Evolutionary conservation across 2,329 filamentous ascomycete genomes (phyloP).

Genomic region (Alternaria atra): DNA sequence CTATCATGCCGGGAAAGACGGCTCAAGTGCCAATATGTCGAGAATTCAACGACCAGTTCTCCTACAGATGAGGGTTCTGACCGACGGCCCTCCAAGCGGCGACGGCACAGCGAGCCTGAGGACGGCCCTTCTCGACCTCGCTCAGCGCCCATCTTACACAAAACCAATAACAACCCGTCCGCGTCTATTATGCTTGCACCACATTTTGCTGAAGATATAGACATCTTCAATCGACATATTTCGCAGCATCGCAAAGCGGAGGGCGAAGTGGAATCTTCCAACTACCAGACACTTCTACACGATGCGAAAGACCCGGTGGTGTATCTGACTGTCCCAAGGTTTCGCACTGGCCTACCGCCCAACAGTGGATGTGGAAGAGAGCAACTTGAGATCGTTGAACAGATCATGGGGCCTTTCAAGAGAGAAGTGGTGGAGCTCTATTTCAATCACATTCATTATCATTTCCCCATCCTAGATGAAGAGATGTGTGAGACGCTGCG

Average conservation of each 20-base stretch:
- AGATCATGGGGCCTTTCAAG: constrained; percentile 52
- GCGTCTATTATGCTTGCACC: constrained; percentile 53
- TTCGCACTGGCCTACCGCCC: constrained; percentile 56
- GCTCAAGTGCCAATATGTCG: constrained; percentile 50
- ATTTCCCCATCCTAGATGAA: constrained; percentile 54
- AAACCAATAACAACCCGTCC: constrained; percentile 42
- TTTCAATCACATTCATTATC: constrained; percentile 50
- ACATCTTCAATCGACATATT: constrained; percentile 53
- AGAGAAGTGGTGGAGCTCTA: constrained; percentile 57
- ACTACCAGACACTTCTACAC: constrained; percentile 62
- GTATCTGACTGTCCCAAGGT: constrained; percentile 59
- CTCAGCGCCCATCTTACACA: constrained; percentile 41
- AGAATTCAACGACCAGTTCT: constrained; percentile 33
- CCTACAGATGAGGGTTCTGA: constrained; percentile 36
- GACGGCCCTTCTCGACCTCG: constrained; percentile 31
- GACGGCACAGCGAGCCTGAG: constrained; percentile 39
- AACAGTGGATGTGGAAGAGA: constrained; percentile 47
- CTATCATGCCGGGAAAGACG: constrained; percentile 51
- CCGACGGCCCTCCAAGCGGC: constrained; percentile 36
- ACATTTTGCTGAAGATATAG: constrained; percentile 53
- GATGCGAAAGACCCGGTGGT: constrained; percentile 53
- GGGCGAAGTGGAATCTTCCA: constrained; percentile 44
- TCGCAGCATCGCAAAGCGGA: constrained; percentile 40
- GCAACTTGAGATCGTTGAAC: constrained; percentile 54
- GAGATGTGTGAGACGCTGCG: constrained; percentile 47